Evolutionary conservation across 2,329 filamentous ascomycete genomes (phyloP).

Genomic region (Aspergillus felis): DNA sequence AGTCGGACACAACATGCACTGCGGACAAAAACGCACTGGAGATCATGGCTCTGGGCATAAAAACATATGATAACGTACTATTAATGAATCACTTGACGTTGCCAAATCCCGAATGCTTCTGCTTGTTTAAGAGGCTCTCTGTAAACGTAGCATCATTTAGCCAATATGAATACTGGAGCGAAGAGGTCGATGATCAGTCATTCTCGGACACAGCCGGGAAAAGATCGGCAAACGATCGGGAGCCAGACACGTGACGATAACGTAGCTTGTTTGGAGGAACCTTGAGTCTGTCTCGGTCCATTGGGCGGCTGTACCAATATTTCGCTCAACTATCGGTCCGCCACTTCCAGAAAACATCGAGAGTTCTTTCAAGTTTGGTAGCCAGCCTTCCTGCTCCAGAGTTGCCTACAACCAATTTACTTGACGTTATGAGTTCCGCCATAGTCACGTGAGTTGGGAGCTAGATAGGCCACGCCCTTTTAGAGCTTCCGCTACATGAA

Average conservation of each 20-base stretch:
- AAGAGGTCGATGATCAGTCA: not conserved
- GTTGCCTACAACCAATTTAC: too few relatives aligned
- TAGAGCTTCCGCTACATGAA: conserved; percentile 20
- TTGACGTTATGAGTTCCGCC: not conserved
- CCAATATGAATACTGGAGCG: not conserved
- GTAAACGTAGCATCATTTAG: not conserved
- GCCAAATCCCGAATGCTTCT: conserved; percentile 1
- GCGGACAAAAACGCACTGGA: conserved; percentile 5
- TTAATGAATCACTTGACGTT: conserved; percentile 24
- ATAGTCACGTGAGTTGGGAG: conserved; percentile 18
- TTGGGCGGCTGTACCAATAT: too few relatives aligned
- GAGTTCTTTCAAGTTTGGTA: not conserved
- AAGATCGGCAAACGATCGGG: not conserved
- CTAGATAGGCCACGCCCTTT: conserved; percentile 17
- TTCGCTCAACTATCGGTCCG: too few relatives aligned
- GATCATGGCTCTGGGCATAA: conserved; percentile 14
- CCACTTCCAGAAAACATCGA: not conserved
- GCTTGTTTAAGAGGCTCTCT: not conserved
- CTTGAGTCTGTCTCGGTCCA: too few relatives aligned
- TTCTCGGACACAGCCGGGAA: not conserved
- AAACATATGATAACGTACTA: conserved; percentile 25
- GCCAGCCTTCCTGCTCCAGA: not conserved
- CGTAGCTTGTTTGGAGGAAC: too few relatives aligned
- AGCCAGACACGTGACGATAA: not conserved
- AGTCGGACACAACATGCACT: conserved; percentile 6